Base-by-base conservation (phyloP, 371 early-diverging fungal genomes). In the Mucor ambiguus region DNA sequence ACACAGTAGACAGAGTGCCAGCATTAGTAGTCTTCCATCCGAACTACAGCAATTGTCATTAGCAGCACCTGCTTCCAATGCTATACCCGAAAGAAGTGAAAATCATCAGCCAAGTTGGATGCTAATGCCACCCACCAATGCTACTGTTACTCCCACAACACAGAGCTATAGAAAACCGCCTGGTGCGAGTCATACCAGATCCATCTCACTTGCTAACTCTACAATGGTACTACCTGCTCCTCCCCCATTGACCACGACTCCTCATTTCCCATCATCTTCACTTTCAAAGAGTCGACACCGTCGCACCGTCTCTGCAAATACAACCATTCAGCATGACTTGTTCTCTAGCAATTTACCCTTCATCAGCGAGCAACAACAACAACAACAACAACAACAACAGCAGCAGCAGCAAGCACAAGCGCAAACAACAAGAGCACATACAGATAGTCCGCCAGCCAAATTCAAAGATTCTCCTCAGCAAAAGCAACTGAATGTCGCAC, bases 11-110 rank as follows among this genome's bases (percentile, higher is more conserved):
- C 24, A 44, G 30, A 70, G 58, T 32, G 26, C 56, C 7, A 71
- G 64, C 56, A 57, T 65, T 2, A 74, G 74, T 22, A 70, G 62
- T 28, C 55, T 74, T 24, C 74, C 74, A 16, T 61, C 67, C 28
- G 74, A 74, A 59, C 56, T 74, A 18, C 74, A 74, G 32, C 67
- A 70, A 49, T 57, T 74, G 12, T 74, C 74, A 4, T n/a, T 74
- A 11, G 52, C 64, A 22, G 68, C 64, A 16, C 74, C 74, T 60
- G 29, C 69, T 30, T 46, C 43, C 14, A 38, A 56, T 8, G 49
- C 2, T 26, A 68, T 67, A 63, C 72, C 68, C 66, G 57, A 58
- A 58, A 55, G 33, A 44, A 62, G 58, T 41, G 68, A 67, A 41
- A 65, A 66, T 11, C 56, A 52, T 44, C 46, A 55, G 20, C 67